Evolutionary conservation across 345 rosid genomes (phyloP), one percentile per base, ranked within the genome.

Genomic region (Microthlaspi erraticum): DNA sequence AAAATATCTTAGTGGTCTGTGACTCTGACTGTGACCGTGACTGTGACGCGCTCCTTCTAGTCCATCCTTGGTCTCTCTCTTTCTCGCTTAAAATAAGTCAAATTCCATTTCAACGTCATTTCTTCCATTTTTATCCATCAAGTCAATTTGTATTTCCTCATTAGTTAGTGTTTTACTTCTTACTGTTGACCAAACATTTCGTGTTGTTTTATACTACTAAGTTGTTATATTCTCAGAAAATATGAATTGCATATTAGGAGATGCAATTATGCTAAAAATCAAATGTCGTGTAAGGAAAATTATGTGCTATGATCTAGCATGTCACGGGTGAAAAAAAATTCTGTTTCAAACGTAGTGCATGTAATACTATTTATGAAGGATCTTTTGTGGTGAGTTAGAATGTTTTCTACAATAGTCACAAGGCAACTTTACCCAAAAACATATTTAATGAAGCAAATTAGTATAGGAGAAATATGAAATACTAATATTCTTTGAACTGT

Each of bases 71-170:
- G 59, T 67, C 72, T 56, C 50, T 33, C 7, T 57, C 36, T 33
- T 4, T 57, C 36, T 73, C 36, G 19, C 16, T 61, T 68, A 4
- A 62, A n/a, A 11, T 45, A 44, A 75, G 82, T 86, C 88, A 77
- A 79, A 60, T 75, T 66, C 71, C 50, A 36, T 53, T 68, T 71
- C 57, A 42, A 41, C 55, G 9, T 44, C 50, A 51, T 34, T 16
- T 51, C 8, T 23, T 77, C 34, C 7, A 7, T 16, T 17, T 37
- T 45, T 4, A 8, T 13, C 10, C 2, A 53, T 9, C 4, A 57
- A 55, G 51, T 65, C 73, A 74, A 61, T 68, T 60, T 43, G n/a
- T 43, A 33, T 61, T 44, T 63, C 20, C 48, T 60, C 53, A 16
- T 60, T 39, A 50, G 49, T n/a, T 49, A 5, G 37, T 41, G 8